A percentile compares a stretch with the other conserved stretches of the same genome.
Conservation (phyloP, 176 grass and related monocot genomes). For the Oryza rufipogon region DNA sequence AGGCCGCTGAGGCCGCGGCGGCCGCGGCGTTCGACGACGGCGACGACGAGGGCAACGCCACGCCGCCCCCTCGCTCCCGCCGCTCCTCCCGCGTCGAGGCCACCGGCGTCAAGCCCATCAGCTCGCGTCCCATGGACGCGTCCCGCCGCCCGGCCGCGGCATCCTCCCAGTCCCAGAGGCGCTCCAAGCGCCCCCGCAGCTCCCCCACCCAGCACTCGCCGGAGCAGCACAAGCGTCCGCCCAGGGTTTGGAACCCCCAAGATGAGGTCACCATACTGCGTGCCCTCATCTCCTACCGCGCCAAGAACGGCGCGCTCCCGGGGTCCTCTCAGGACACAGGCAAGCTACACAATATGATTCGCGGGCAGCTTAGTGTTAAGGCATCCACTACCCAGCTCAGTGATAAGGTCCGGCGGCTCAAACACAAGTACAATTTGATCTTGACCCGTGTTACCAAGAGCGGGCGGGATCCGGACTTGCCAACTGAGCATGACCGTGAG, state of each 20-base stretch:
- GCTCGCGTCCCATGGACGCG: slow-evolving; percentile 40
- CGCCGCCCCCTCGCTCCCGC: not conserved
- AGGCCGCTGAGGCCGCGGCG: not conserved
- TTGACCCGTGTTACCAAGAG: slow-evolving; percentile 22
- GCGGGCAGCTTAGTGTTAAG: slow-evolving; percentile 31
- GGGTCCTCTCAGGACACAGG: slow-evolving; percentile 24
- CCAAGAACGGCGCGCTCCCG: slow-evolving; percentile 41
- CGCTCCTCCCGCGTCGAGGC: slow-evolving; percentile 34
- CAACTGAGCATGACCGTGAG: slow-evolving; percentile 36
- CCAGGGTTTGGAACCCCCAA: slow-evolving; percentile 49
- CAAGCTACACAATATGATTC: slow-evolving; percentile 32
- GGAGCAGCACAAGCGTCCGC: slow-evolving; percentile 38
- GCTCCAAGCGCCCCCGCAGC: slow-evolving; percentile 31
- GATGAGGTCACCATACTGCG: slow-evolving; percentile 52
- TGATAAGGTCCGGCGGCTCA: slow-evolving; percentile 57
- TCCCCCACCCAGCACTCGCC: not conserved
- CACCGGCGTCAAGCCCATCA: slow-evolving; percentile 51
- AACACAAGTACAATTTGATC: slow-evolving; percentile 43
- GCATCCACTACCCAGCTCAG: slow-evolving; percentile 49
- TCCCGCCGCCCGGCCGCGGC: not conserved
- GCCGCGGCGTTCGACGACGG: not conserved
- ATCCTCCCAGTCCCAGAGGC: slow-evolving; percentile 15
- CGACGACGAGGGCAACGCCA: slow-evolving; percentile 23
- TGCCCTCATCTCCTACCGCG: slow-evolving; percentile 44
- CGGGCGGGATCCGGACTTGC: slow-evolving; percentile 35